These are phyloP conservation scores for Chlorokybus atmophyticus DNA, from an alignment of 139 green algal genomes.

Conservation along the genomic window DNA sequence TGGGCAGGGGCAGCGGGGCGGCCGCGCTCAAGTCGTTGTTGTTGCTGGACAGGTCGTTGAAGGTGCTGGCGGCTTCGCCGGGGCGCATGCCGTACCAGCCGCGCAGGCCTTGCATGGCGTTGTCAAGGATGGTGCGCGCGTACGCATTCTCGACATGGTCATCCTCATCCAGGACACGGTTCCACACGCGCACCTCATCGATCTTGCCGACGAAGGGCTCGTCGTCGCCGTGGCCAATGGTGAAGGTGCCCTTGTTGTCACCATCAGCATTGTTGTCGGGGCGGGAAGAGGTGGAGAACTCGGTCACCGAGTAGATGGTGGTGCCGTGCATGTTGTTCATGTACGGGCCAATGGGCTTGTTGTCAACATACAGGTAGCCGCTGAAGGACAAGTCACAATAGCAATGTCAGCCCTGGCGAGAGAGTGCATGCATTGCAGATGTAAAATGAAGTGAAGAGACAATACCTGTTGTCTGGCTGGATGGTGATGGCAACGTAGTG, in stretches of 20 bases:
- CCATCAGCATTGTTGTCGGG: slow-evolving; percentile 21
- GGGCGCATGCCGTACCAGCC: slow-evolving; percentile 5
- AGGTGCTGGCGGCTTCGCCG: no score
- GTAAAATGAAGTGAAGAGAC: no score
- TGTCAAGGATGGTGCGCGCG: neutral
- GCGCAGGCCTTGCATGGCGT: neutral
- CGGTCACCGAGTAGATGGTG: slow-evolving; percentile 8
- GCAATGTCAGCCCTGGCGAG: neutral
- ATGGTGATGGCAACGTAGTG: slow-evolving; percentile 17
- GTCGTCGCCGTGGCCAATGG: neutral
- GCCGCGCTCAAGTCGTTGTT: no score
- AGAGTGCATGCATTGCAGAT: no score
- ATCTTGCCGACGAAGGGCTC: slow-evolving; percentile 7
- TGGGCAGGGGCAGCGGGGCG: no score
- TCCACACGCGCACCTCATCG: slow-evolving; percentile 22
- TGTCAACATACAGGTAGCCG: slow-evolving; percentile 26
- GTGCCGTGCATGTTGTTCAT: slow-evolving; percentile 8
- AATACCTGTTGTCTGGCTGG: slow-evolving; percentile 7
- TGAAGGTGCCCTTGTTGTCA: slow-evolving; percentile 9
- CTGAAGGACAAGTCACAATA: no score
- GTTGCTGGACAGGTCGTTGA: no score
- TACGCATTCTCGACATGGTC: slow-evolving; percentile 10
- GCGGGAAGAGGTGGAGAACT: slow-evolving; percentile 9
- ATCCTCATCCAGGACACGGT: neutral
- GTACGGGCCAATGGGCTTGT: neutral